phyloP scores from a whole-genome alignment of 2,329 filamentous ascomycete species.

The Pseudodiploospora longispora region DNA sequence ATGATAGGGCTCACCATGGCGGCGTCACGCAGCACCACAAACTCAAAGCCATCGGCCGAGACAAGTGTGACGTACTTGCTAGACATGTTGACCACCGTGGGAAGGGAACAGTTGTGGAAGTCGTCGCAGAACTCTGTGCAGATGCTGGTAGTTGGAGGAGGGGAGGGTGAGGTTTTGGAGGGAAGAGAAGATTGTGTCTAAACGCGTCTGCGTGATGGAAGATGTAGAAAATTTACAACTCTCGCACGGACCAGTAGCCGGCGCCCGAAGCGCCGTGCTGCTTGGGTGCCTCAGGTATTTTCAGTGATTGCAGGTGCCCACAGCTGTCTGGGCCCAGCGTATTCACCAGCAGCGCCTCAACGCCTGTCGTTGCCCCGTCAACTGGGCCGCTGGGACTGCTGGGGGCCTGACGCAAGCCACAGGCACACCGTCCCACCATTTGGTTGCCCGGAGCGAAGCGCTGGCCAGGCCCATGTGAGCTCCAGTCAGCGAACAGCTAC shows the following conservation, averaged over 20 bases:
- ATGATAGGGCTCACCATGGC: conserved; percentile 63
- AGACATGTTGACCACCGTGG: conserved; percentile 16
- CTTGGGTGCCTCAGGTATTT: too few species aligned
- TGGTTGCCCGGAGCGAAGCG: conserved; percentile 10
- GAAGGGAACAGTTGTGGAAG: not conserved
- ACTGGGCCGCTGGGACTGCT: conserved; percentile 22
- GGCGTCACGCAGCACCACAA: conserved; percentile 63
- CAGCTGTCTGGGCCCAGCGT: too few species aligned
- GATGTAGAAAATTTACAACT: not conserved
- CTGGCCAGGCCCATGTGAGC: too few species aligned
- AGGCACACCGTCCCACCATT: conserved; percentile 10
- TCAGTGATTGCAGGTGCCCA: too few species aligned
- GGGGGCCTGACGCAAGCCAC: conserved; percentile 6
- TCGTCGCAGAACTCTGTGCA: not conserved
- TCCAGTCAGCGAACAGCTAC: too few species aligned
- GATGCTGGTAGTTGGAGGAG: conserved; percentile 4
- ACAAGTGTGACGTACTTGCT: conserved; percentile 72
- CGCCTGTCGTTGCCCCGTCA: conserved; percentile 24
- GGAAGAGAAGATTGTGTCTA: not conserved
- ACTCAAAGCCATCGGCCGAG: conserved; percentile 69
- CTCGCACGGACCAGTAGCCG: not conserved
- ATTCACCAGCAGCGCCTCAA: too few species aligned
- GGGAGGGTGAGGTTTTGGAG: conserved; percentile 7
- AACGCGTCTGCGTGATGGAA: too few species aligned
- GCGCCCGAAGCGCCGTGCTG: too few species aligned